A percentile compares a stretch with the other conserved stretches of the same genome.
Conservation (phyloP, 2,329 filamentous ascomycete genomes). For the Calonectria leucothoes region DNA sequence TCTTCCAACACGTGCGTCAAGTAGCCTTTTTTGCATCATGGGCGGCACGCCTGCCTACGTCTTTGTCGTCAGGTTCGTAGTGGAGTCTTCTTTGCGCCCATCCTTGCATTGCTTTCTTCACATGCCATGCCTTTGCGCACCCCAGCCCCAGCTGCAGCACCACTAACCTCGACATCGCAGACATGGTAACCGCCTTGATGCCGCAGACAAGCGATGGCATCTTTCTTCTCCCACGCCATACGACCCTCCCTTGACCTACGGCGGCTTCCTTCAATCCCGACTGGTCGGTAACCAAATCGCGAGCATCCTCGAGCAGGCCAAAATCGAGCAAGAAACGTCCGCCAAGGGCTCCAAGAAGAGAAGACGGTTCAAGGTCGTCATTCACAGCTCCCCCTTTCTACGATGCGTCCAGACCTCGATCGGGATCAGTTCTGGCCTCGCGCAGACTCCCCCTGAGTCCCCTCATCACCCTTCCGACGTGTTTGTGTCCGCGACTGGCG, state of each 20-base stretch:
- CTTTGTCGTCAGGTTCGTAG: constrained; percentile 56
- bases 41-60: constrained; percentile 56
- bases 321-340: constrained; percentile 54
- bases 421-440: constrained; percentile 86
- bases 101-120: constrained; percentile 4
- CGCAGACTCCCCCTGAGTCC: constrained; percentile 60
- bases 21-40: constrained; percentile 45
- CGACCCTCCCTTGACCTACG: constrained; percentile 94
- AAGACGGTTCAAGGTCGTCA: constrained; percentile 79
- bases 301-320: constrained; percentile 71
- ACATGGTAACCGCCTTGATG: constrained; percentile 94
- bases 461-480: constrained; percentile 48
- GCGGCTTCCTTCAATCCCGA: constrained; percentile 89
- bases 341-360: constrained; percentile 51
- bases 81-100: constrained; percentile 35
- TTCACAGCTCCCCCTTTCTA: constrained; percentile 94
- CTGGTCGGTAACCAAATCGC: constrained; percentile 86
- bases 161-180: constrained; percentile 54
- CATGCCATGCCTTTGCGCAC: constrained; percentile 10
- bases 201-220: constrained; percentile 95
- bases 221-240: constrained; percentile 93
- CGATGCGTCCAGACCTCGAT: constrained; percentile 94
- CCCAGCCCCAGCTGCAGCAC: not conserved
- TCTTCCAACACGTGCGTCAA: constrained; percentile 7
- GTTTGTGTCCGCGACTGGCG: constrained; percentile 47